phyloP scores from a whole-genome alignment of 1,139 yeast genomes.

The Ogataea hybrid region DNA sequence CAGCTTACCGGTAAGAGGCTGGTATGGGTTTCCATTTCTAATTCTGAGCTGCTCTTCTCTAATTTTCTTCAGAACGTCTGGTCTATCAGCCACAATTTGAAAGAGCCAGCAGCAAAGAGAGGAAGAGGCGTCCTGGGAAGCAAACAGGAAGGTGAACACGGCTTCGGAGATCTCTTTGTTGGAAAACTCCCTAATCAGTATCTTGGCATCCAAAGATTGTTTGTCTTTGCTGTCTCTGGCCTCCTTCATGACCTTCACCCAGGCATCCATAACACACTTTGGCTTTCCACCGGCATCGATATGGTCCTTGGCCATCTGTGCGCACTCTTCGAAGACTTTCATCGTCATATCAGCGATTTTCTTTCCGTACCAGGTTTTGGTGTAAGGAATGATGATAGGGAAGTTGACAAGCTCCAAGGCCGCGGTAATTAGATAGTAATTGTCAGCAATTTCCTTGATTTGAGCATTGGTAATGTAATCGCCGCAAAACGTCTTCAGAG shows the following conservation, averaged over 20 bases:
- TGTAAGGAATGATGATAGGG: conserved; percentile 92
- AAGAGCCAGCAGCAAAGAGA: conserved; percentile 98
- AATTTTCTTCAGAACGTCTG: conserved; percentile 78
- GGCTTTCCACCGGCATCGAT: conserved; percentile 74
- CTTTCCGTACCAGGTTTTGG: conserved; percentile 98
- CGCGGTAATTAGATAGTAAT: conserved; percentile 86
- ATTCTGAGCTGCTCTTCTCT: conserved; percentile 89
- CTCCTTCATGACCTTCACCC: conserved; percentile 84
- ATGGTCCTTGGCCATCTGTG: conserved; percentile 77
- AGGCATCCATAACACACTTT: conserved; percentile 89
- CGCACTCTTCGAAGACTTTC: conserved; percentile 86
- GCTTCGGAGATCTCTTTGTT: conserved; percentile 94
- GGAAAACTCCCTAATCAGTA: conserved; percentile 77
- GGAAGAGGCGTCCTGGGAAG: conserved; percentile 97
- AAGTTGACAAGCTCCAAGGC: conserved; percentile 96
- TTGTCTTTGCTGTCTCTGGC: conserved; percentile 52
- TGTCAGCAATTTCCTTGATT: conserved; percentile 82
- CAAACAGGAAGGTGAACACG: conserved; percentile 91
- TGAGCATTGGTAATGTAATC: conserved; percentile 90
- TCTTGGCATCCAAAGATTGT: conserved; percentile 47
- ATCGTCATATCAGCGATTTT: conserved; percentile 90
- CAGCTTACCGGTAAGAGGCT: conserved; percentile 62
- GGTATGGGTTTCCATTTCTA: conserved; percentile 70
- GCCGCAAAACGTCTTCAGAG: conserved; percentile 93
- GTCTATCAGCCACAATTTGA: conserved; percentile 94